A percentile compares a stretch with the other conserved stretches of the same genome.
These are phyloP conservation scores for Xanthoconium stramineum DNA, from an alignment of 768 basidiomycete species.

Conservation along the genomic window DNA sequence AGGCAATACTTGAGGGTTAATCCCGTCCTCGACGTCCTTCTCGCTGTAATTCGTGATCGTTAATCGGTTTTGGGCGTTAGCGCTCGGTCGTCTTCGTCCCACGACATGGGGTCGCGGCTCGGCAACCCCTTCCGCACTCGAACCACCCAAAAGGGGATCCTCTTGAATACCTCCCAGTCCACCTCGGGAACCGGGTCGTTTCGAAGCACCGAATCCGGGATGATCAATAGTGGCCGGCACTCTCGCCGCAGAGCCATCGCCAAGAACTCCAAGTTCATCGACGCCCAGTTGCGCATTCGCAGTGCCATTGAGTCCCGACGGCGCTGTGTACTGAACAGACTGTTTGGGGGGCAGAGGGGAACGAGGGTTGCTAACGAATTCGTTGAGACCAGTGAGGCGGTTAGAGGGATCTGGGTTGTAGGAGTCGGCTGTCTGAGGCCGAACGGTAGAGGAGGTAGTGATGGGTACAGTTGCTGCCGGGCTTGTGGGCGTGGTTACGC, in stretches of 20 bases:
- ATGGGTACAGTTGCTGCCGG: slow-evolving; percentile 30
- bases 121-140: slow-evolving; percentile 1
- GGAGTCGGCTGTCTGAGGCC: slow-evolving; percentile 22
- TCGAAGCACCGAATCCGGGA: slow-evolving; percentile 23
- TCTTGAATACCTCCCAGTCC: slow-evolving; percentile 27
- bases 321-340: slow-evolving; percentile 29
- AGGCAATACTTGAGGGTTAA: slow-evolving; percentile 21
- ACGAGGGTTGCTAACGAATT: slow-evolving; percentile 6
- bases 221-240: slow-evolving; percentile 25
- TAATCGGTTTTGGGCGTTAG: slow-evolving; percentile 33
- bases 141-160: slow-evolving; percentile 1
- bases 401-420: slow-evolving; percentile 7
- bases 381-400: slow-evolving; percentile 6
- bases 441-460: slow-evolving; percentile 18
- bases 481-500: slow-evolving; percentile 25
- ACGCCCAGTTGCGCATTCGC: slow-evolving; percentile 10
- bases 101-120: slow-evolving; percentile 7
- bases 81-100: slow-evolving; percentile 33
- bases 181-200: slow-evolving; percentile 13
- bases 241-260: slow-evolving; percentile 5
- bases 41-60: slow-evolving; percentile 43
- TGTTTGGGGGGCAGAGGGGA: slow-evolving; percentile 16
- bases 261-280: slow-evolving; percentile 24
- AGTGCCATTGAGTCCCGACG: slow-evolving; percentile 20
- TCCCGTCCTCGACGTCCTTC: slow-evolving; percentile 36